Percentiles rank a stretch among this genome's conserved stretches.
Evolutionary conservation across 306 rosid species (phyloP).

Genomic region (Neltuma alba): DNA sequence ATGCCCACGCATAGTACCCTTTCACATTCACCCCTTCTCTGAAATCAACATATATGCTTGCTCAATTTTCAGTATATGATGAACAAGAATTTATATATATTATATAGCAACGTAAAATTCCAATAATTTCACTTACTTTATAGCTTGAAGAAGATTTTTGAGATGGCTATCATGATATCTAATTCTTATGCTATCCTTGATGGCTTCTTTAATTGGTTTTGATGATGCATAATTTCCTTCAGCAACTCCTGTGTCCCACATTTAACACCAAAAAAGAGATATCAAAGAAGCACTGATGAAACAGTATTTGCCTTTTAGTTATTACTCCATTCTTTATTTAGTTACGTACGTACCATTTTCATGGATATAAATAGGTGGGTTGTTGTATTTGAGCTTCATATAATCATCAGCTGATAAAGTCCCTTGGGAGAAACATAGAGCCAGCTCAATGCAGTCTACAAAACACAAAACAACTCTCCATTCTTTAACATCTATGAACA

Average conservation of each 20-base stretch:
- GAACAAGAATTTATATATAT: background rate
- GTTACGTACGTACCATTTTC: constrained; percentile 70
- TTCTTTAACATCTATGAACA: background rate
- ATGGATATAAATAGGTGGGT: constrained; percentile 45
- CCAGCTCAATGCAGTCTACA: constrained; percentile 53
- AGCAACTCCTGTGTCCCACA: background rate
- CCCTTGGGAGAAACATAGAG: constrained; percentile 58
- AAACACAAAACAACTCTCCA: background rate
- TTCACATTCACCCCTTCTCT: constrained; percentile 5
- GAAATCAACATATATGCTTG: too few species aligned
- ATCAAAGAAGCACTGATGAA: too few species aligned
- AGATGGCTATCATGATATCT: constrained; percentile 4
- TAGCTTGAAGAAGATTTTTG: background rate
- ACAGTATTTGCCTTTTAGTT: too few species aligned
- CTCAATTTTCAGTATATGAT: background rate
- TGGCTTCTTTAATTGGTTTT: background rate
- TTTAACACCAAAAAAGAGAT: too few species aligned
- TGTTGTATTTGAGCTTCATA: background rate
- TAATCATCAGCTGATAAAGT: constrained; percentile 18
- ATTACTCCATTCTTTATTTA: too few species aligned
- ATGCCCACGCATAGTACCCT: background rate
- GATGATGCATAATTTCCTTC: background rate
- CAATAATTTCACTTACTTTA: background rate
- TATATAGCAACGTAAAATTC: background rate
- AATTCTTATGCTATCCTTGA: constrained; percentile 4